Percentiles rank a stretch among this genome's conserved stretches.
Conservation (phyloP, 345 rosid genomes). For the Clausena lansium region DNA sequence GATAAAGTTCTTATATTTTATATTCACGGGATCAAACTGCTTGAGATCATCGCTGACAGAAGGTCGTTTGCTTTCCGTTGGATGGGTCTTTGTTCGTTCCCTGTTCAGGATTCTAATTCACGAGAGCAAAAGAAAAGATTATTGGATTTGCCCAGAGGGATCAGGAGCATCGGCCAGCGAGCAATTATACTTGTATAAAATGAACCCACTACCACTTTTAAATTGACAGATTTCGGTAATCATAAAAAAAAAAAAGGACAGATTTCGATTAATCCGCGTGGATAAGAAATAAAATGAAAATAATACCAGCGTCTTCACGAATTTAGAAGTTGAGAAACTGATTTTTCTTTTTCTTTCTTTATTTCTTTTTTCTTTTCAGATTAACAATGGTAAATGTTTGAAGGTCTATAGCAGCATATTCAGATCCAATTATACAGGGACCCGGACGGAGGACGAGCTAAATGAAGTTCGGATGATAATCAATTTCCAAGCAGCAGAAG, state of each 20-base stretch:
- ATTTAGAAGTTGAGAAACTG: background rate
- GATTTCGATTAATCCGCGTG: background rate
- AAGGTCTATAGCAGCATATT: background rate
- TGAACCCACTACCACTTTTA: background rate
- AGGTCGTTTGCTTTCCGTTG: background rate
- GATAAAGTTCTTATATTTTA: background rate
- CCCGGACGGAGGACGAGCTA: background rate
- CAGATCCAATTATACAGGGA: background rate
- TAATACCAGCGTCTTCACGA: no score
- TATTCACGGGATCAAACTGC: background rate
- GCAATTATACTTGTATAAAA: background rate
- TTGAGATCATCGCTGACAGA: background rate
- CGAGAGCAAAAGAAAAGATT: background rate
- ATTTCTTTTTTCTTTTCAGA: background rate
- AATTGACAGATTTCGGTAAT: background rate
- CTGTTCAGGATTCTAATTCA: background rate
- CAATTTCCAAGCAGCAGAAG: slow-evolving; percentile 1
- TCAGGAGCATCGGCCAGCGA: background rate
- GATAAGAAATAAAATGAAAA: background rate
- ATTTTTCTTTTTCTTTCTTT: background rate
- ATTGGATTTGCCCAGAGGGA: background rate
- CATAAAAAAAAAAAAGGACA: no score
- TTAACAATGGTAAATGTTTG: no score
- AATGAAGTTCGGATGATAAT: background rate
- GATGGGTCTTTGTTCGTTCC: background rate